Base-by-base conservation (phyloP, 148 eudicot genomes). In the Salicornia ramosissima region DNA sequence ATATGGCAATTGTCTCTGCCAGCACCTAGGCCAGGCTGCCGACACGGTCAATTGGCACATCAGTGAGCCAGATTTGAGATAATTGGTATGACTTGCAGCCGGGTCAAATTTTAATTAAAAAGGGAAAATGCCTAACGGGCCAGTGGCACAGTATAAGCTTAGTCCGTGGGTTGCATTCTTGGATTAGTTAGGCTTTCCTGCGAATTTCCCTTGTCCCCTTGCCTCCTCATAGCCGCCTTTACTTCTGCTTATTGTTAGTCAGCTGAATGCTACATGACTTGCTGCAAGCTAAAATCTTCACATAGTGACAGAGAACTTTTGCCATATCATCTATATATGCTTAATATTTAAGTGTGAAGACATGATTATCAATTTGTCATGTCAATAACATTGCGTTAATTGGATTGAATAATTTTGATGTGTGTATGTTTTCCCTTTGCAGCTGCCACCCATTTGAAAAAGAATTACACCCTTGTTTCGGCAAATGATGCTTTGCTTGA, bases 401-500 rank as follows among this genome's bases (percentile, higher is more conserved):
- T 30, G 45, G 33, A 13, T 21, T 9, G 15, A 45, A 45, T 8
- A 45, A 4, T 47, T 21, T 54, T 22, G 13, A 45, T 55, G 28
- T 25, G 74, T 63, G 39, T 46, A 33, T 46, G 22, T 43, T 28
- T 19, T 8, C 24, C 26, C 43, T 22, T 52, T 86, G 78, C 96
- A 94, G 99, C 99, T 79, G 80, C 97, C 56, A 94, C 97, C 29
- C 93, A 82, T 76, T 79, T 77, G 18, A 89, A 86, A 73, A 77
- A 42, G 67, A 80, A 81, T 53, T 90, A 76, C 76, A 83, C 89
- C 60, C 86, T 94, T 74, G 96, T 94, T 68, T 88, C 99, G 53
- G 97, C 99, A 45, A 91, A 88, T 71, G 99, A 94, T 74, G 99
- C 83, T 9, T 71, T 94, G 68, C 76, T 94, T 52, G 97, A 78